A percentile compares a stretch with the other conserved stretches of the same genome.
phyloP scores from a whole-genome alignment of 192 early-diverging fungal species.

The Podila epigama region DNA sequence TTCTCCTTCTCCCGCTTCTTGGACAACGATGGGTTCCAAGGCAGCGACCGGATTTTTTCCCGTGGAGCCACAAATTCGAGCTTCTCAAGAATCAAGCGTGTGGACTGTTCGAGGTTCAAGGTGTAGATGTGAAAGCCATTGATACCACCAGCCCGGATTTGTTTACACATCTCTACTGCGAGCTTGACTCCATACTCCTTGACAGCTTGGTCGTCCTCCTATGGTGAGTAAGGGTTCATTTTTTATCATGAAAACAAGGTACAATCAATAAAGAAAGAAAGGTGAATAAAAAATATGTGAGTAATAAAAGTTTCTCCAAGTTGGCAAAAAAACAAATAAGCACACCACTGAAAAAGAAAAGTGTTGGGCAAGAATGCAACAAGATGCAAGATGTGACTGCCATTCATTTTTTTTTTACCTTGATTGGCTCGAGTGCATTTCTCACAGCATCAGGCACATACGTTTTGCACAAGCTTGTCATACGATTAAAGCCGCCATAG shows the following conservation, averaged over 20 bases:
- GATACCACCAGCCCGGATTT: constrained; percentile 52
- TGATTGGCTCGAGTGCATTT: constrained; percentile 92
- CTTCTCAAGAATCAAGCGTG: constrained; percentile 79
- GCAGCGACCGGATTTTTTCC: constrained; percentile 59
- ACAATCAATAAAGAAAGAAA: too few species aligned
- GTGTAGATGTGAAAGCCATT: constrained; percentile 91
- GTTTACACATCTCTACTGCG: constrained; percentile 74
- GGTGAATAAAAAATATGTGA: too few species aligned
- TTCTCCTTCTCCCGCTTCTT: constrained; percentile 85
- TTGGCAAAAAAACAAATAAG: too few species aligned
- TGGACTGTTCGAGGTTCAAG: constrained; percentile 85
- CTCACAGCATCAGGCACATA: constrained; percentile 88
- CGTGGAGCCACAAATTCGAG: constrained; percentile 69
- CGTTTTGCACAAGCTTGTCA: constrained; percentile 67
- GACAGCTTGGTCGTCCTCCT: constrained; percentile 90
- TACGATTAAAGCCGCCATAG: constrained; percentile 84
- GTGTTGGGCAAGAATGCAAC: too few species aligned
- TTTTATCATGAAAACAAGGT: too few species aligned
- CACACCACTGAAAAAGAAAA: too few species aligned
- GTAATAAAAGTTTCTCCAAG: too few species aligned
- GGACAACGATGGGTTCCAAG: constrained; percentile 51
- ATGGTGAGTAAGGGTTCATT: too few species aligned
- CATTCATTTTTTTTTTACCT: too few species aligned
- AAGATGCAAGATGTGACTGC: neutral
- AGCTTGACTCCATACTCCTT: constrained; percentile 87